A percentile compares a stretch with the other conserved stretches of the same genome.
These are phyloP conservation scores for Blastomyces silverae DNA, from an alignment of 2,329 filamentous ascomycete species.

Conservation along the genomic window DNA sequence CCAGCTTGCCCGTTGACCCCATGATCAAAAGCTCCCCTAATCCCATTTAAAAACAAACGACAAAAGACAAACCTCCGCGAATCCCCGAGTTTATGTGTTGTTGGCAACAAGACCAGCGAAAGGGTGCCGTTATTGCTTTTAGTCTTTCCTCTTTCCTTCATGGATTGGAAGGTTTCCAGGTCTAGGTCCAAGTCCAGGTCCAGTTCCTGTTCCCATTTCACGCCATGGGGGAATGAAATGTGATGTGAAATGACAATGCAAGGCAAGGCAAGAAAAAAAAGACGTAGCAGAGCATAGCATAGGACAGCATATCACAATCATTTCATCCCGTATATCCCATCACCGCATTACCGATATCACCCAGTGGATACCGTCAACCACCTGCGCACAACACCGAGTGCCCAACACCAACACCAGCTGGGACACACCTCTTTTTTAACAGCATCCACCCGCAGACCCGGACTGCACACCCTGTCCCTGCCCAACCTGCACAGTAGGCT, in stretches of 20 bases:
- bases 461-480: slow-evolving; percentile 90
- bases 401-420: background rate
- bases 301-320: background rate
- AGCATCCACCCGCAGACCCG: slow-evolving; percentile 79
- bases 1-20: background rate
- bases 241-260: background rate
- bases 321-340: background rate
- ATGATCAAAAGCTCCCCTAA: background rate
- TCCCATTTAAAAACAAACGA: background rate
- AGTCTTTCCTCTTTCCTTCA: too few species aligned
- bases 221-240: too few species aligned
- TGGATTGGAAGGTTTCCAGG: background rate
- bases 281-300: background rate
- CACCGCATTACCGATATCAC: slow-evolving; percentile 1
- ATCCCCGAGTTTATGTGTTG: background rate
- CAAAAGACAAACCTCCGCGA: background rate
- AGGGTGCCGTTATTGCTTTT: background rate
- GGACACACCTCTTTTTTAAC: slow-evolving; percentile 58
- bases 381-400: background rate
- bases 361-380: background rate
- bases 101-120: background rate
- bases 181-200: background rate
- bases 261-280: background rate
- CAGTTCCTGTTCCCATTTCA: too few species aligned
- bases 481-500: slow-evolving; percentile 93